A percentile compares a stretch with the other conserved stretches of the same genome.
Conservation (phyloP, 2,329 filamentous ascomycete genomes). For the Hymenoscyphus infarciens region DNA sequence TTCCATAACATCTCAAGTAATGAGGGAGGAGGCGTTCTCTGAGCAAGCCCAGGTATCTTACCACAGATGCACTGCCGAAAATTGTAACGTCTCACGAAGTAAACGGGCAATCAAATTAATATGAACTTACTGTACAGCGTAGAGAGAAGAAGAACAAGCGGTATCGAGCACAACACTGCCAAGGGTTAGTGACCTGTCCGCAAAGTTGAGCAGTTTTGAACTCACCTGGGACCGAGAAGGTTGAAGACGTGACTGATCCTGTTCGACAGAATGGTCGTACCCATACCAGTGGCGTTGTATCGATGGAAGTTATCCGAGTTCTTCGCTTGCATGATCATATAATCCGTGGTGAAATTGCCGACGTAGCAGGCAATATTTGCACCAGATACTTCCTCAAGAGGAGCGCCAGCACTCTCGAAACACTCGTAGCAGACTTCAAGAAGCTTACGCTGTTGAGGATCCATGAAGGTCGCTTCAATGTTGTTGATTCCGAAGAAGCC, state of each 20-base stretch:
- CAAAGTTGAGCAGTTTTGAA: neutral
- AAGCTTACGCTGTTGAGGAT: slow-evolving; percentile 32
- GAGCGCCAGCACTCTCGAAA: slow-evolving; percentile 28
- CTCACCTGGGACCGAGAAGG: slow-evolving; percentile 18
- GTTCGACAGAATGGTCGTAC: slow-evolving; percentile 25
- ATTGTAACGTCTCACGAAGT: too few species aligned
- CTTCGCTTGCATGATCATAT: slow-evolving; percentile 12
- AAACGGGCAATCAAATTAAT: neutral
- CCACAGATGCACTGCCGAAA: too few species aligned
- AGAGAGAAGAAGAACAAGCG: slow-evolving; percentile 53
- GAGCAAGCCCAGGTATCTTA: too few species aligned
- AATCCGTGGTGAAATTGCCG: slow-evolving; percentile 24
- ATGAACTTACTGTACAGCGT: slow-evolving; percentile 40
- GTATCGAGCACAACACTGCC: slow-evolving; percentile 35
- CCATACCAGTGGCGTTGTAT: slow-evolving; percentile 27
- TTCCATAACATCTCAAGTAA: too few species aligned
- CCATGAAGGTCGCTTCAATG: slow-evolving; percentile 23
- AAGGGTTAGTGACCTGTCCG: neutral
- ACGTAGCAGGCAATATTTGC: slow-evolving; percentile 24
- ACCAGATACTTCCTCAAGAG: slow-evolving; percentile 25
- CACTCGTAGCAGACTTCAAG: slow-evolving; percentile 32
- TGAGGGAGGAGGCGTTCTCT: too few species aligned
- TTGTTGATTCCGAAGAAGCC: slow-evolving; percentile 25
- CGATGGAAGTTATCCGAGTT: slow-evolving; percentile 27
- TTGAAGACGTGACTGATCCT: slow-evolving; percentile 35